These are phyloP conservation scores for Barnettozyma sp. DNA, from an alignment of 805 yeast genomes.

Conservation along the genomic window DNA sequence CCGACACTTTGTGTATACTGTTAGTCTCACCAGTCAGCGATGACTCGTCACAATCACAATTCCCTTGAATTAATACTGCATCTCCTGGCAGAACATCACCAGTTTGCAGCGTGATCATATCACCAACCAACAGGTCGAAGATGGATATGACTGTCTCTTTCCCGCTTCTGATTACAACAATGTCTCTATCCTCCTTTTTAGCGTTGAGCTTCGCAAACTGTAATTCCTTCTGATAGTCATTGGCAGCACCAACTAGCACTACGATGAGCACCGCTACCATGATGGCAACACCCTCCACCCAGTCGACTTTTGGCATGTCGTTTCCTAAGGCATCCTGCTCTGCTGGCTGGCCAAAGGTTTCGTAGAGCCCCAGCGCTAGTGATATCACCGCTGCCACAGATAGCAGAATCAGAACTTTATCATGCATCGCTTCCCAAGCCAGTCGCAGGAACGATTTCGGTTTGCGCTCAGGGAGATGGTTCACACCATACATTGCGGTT, in stretches of 20 bases:
- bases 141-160: conserved; percentile 62
- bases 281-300: conserved; percentile 99
- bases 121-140: conserved; percentile 80
- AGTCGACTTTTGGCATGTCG: conserved; percentile 76
- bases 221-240: conserved; percentile 92
- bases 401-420: conserved; percentile 79
- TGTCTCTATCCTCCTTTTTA: conserved; percentile 76
- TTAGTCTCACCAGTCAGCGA: conserved; percentile 92
- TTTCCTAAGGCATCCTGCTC: conserved; percentile 74
- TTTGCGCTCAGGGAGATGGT: conserved; percentile 64
- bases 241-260: conserved; percentile 88
- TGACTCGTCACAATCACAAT: conserved; percentile 84
- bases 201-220: conserved; percentile 86
- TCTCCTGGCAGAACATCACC: conserved; percentile 95
- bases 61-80: conserved; percentile 64
- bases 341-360: conserved; percentile 79
- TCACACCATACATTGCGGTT: conserved; percentile 52
- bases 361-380: conserved; percentile 84
- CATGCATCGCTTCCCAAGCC: conserved; percentile 81
- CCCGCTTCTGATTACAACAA: conserved; percentile 72
- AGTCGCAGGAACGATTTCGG: conserved; percentile 61
- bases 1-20: conserved; percentile 64
- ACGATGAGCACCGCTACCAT: conserved; percentile 86
- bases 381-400: conserved; percentile 85
- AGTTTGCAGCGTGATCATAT: conserved; percentile 72